phyloP scores from a whole-genome alignment of 2,329 filamentous ascomycete species.

The Grosmannia clavigera region DNA sequence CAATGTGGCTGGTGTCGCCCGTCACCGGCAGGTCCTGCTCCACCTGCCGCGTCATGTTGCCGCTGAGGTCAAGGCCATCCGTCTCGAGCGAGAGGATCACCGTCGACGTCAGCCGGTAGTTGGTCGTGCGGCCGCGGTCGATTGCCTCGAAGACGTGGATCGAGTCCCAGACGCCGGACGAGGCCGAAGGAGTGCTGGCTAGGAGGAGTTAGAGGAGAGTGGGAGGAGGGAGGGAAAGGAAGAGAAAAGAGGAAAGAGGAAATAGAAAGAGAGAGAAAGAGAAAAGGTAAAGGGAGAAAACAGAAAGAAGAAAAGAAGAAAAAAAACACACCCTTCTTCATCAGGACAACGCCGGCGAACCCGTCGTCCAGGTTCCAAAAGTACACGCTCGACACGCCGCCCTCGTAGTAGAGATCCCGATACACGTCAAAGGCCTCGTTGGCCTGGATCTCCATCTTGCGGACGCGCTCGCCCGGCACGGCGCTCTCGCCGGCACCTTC shows the following conservation, averaged over 20 bases:
- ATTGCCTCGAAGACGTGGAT: conserved; percentile 98
- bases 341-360: conserved; percentile 85
- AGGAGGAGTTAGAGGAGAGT: conserved; percentile 36
- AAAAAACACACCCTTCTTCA: conserved; percentile 56
- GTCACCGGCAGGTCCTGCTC: conserved; percentile 75
- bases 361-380: conserved; percentile 98
- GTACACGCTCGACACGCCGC: conserved; percentile 90
- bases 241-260: not conserved
- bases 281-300: not conserved
- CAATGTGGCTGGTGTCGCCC: conserved; percentile 83
- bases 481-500: conserved; percentile 63
- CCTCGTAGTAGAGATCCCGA: conserved; percentile 92
- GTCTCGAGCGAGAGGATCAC: conserved; percentile 83
- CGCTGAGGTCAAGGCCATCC: conserved; percentile 76
- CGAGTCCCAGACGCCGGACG: conserved; percentile 85
- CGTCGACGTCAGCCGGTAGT: conserved; percentile 96
- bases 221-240: not conserved
- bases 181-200: conserved; percentile 43
- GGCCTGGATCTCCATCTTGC: conserved; percentile 85
- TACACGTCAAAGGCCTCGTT: conserved; percentile 98
- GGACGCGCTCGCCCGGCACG: conserved; percentile 77
- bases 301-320: not conserved
- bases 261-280: not conserved
- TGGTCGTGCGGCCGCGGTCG: conserved; percentile 79
- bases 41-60: conserved; percentile 96